Base-by-base conservation (phyloP, 768 basidiomycete genomes). In the Pisolithus orientalis region DNA sequence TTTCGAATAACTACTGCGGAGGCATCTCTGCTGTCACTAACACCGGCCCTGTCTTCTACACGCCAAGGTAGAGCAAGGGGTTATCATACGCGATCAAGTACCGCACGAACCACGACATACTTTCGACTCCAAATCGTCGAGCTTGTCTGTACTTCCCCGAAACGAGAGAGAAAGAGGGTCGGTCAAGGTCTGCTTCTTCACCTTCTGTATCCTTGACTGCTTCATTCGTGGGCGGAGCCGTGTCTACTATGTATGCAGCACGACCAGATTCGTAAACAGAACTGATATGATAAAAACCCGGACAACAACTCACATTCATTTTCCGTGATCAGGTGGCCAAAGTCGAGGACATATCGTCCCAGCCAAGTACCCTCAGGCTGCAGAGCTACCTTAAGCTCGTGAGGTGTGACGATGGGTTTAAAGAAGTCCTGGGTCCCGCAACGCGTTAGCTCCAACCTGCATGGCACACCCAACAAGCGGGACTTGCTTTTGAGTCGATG, bases 381-480 rank as follows among this genome's bases (percentile, higher is more conserved):
- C 10, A 98, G 74, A 0, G 94, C 91, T 3, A 94, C 68, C 57
- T 86, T 81, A 16, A 96, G 75, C 64, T 99, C 96, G 65, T 83
- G 95, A 0, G 96, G 96, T 1, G 95, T 97, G 28, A 99, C 76
- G 44, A 99, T 96, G 0, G 95, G 94, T 24, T 83, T 74, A 29
- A 87, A 74, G 65, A 94, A 99, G 9, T 97, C 94, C 88, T 96
- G 49, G 21, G 21, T 2, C 21, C 21, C 21, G 21, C 21, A 21
- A 21, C 21, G 21, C 21, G 21, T 21, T 21, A 2, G 21, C 21
- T 21, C 21, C 21, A 42, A 3, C 40, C 14, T 31, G 14, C 17
- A 8, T 14, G 11, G 13, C 28, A 45, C 10, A 24, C 42, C 14
- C 24, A 14, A 2, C 17, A 38, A 28, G 21, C 8, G 7, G 21